Conservation (phyloP, 441 rosid genomes). For the Erysimum cheiri region DNA sequence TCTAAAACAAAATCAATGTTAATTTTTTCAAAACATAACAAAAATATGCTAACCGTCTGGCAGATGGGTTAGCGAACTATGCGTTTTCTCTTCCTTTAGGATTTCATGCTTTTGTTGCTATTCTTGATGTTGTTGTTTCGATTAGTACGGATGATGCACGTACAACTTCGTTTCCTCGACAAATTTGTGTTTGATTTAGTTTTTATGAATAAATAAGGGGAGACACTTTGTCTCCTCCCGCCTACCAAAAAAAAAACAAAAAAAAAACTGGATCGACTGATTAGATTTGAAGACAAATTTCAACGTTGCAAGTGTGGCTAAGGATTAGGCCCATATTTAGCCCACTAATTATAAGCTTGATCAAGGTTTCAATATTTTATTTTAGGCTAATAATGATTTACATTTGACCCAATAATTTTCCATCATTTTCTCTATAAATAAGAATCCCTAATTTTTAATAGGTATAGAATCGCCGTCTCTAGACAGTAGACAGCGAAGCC, state of each 20-base stretch:
- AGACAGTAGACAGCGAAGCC: not conserved
- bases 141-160: too few relatives aligned
- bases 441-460: not conserved
- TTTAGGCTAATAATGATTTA: not conserved
- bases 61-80: too few relatives aligned
- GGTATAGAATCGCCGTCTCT: conserved; percentile 8
- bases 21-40: not conserved
- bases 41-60: too few relatives aligned
- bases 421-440: not conserved
- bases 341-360: conserved; percentile 17
- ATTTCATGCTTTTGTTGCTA: too few relatives aligned
- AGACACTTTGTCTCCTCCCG: too few relatives aligned
- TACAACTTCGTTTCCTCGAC: too few relatives aligned
- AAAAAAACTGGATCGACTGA: too few relatives aligned
- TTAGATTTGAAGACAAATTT: not conserved
- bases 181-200: too few relatives aligned
- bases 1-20: not conserved
- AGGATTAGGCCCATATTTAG: not conserved
- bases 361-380: not conserved
- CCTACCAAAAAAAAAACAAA: too few relatives aligned
- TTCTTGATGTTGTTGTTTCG: too few relatives aligned
- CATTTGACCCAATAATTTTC: not conserved
- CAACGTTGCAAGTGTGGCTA: conserved; percentile 3
- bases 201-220: too few relatives aligned
- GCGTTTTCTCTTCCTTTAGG: too few relatives aligned